Evolutionary conservation across 805 yeast species (phyloP), one percentile per base, ranked within the genome.

Genomic region (Myxozyma geophila): DNA sequence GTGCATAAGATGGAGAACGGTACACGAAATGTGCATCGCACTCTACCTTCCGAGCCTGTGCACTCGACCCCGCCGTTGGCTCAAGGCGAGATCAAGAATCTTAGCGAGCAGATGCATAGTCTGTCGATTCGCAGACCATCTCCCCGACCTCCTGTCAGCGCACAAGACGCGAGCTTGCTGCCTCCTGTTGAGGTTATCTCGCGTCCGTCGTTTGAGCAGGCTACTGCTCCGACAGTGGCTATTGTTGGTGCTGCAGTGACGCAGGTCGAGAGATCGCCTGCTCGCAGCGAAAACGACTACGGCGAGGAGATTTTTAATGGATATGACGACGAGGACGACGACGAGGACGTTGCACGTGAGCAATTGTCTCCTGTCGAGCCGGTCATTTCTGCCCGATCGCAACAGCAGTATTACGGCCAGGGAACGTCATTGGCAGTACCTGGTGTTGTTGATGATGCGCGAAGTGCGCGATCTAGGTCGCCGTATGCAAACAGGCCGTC

Each of bases 1-100:
- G 82, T 81, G 48, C 72, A 80, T 17, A 88, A 87, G 70, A 70
- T 87, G 58, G 67, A 79, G 8, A 73, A 79, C n/a, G 82, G 82
- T 23, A 63, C 62, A 4, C 58, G 67, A 19, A 46, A 67, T 35
- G 49, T 54, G 19, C 64, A 65, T 28, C 69, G 68, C 40, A 40
- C 60, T 46, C 58, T 66, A 17, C 64, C 69, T 1, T 35, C 62
- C n/a, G 69, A 66, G 55, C 69, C 67, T 9, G 59, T 21, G 49
- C 61, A 49, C 41, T 36, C 53, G 33, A 50, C 66, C 41, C 68
- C 68, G 28, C 59, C 62, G 4, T 12, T 62, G 12, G 36, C 58
- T n/a, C 67, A 54, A 40, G 56, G 51, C n/a, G 62, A 63, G 53
- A 41, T 63, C n/a, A 43, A 43, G 39, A 50, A 40, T n/a, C 46